Percentiles rank a stretch among this genome's conserved stretches.
Conservation (phyloP, 2,329 filamentous ascomycete species). For the Lithohypha guttulata region DNA sequence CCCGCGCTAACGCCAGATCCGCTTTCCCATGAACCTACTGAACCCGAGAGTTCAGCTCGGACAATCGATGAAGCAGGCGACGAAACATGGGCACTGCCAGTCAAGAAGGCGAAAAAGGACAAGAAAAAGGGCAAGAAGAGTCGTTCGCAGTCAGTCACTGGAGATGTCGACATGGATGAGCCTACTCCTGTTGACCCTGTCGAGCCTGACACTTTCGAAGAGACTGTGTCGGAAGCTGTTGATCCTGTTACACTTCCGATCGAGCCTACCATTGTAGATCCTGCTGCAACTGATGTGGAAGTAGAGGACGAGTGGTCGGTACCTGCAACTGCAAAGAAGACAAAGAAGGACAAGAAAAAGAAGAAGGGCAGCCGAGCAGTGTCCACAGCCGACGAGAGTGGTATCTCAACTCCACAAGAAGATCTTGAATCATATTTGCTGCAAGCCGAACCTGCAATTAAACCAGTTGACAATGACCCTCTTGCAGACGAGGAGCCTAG, state of each 20-base stretch:
- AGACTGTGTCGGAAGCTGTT: background rate
- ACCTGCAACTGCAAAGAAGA: conserved; percentile 1
- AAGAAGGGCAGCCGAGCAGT: background rate
- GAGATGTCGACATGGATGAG: background rate
- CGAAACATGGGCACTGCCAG: conserved; percentile 15
- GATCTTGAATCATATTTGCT: background rate
- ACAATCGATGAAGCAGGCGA: conserved; percentile 5
- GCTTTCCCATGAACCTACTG: background rate
- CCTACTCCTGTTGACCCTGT: background rate
- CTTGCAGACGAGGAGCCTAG: no score
- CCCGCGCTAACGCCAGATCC: background rate
- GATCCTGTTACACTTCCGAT: background rate
- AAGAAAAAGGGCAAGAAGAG: conserved; percentile 17
- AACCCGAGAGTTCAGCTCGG: no score
- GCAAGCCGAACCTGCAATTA: background rate
- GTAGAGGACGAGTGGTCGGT: conserved; percentile 1
- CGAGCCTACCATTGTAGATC: background rate
- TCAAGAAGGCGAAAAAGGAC: conserved; percentile 22
- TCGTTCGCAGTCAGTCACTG: background rate
- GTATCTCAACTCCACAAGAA: background rate
- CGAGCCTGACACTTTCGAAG: background rate
- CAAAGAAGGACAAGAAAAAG: conserved; percentile 12
- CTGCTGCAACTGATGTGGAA: background rate
- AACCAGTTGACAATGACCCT: no score
- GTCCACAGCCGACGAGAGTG: background rate